Base-by-base conservation (phyloP, 208 protist species). In the Wallacemonas sp. region DNA sequence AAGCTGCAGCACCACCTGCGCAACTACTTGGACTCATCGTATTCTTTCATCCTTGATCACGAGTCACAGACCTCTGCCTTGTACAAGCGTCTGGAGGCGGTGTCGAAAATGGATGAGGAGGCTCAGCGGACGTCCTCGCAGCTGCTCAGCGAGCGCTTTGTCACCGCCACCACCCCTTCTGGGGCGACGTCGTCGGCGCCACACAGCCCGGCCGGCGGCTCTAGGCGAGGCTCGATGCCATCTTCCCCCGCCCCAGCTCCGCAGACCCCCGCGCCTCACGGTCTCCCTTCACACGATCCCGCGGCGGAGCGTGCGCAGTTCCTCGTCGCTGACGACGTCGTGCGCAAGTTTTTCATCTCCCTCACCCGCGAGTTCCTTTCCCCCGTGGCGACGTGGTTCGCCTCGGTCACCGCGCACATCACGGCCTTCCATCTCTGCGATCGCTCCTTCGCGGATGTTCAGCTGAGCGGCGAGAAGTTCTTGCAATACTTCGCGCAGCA, bases 301-400 rank as follows among this genome's bases (percentile, higher is more conserved):
- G 44, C 24, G 0, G 19, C 46, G 15, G 13, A 39, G 9, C 87
- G 79, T 60, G 82, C 81, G 27, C 79, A 90, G 39, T 88, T 72
- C 58, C 81, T 76, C 46, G 79, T 95, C 24, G 86, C 83, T 10
- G 87, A 95, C 66, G 85, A 92, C 57, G 82, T 91, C 21, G 67
- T 92, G 38, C 79, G 83, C 30, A 89, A 88, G 63, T 95, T 92
- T 72, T 95, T 95, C 64, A 71, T 63, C n/a, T 91, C 86, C 39
- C 76, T 95, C 32, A 95, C 89, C 5, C 73, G 57, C 27, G 86
- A 95, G 72, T 95, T 95, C 69, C 73, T 95, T 24, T 77, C 72
- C 12, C 89, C 89, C 10, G 68, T 95, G 6, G 75, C 68, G 32
- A 50, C 69, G 12, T 95, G 85, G 85, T 95, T 88, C 66, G 54